Percentiles rank a stretch among this genome's conserved stretches.
phyloP scores from a whole-genome alignment of 768 basidiomycete genomes.

The Hericium erinaceus region DNA sequence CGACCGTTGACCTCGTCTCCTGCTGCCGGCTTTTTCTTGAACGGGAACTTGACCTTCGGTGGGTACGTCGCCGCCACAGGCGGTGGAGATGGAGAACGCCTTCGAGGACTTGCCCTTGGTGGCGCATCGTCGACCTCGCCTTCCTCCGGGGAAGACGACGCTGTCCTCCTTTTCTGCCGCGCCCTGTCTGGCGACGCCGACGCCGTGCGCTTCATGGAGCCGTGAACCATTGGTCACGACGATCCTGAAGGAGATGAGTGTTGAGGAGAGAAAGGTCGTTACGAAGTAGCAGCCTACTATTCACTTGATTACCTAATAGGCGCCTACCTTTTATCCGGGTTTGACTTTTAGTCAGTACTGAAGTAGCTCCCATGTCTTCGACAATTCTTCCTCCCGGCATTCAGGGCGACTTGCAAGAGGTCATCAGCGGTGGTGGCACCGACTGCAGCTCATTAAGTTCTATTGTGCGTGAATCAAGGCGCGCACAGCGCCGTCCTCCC shows the following conservation, averaged over 20 bases:
- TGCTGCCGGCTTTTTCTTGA: conserved; percentile 41
- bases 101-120: conserved; percentile 10
- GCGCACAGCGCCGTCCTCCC: no score
- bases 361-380: background rate
- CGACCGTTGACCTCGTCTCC: background rate
- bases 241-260: background rate
- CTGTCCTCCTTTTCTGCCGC: conserved; percentile 45
- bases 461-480: no score
- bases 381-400: conserved; percentile 34
- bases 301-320: no score
- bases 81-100: conserved; percentile 12
- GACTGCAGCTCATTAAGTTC: conserved; percentile 29
- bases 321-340: no score
- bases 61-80: conserved; percentile 23
- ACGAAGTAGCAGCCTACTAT: no score
- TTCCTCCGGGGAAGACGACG: conserved; percentile 65
- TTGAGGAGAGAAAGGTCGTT: background rate
- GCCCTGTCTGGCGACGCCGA: conserved; percentile 41
- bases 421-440: conserved; percentile 29
- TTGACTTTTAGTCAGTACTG: no score
- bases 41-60: conserved; percentile 62
- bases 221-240: conserved; percentile 4
- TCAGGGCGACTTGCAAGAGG: conserved; percentile 20
- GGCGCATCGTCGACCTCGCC: conserved; percentile 66
- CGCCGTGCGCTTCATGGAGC: conserved; percentile 44